Percentiles rank a stretch among this genome's conserved stretches.
These are phyloP conservation scores for Extremus antarcticus DNA, from an alignment of 495 filamentous ascomycete species.

Conservation along the genomic window DNA sequence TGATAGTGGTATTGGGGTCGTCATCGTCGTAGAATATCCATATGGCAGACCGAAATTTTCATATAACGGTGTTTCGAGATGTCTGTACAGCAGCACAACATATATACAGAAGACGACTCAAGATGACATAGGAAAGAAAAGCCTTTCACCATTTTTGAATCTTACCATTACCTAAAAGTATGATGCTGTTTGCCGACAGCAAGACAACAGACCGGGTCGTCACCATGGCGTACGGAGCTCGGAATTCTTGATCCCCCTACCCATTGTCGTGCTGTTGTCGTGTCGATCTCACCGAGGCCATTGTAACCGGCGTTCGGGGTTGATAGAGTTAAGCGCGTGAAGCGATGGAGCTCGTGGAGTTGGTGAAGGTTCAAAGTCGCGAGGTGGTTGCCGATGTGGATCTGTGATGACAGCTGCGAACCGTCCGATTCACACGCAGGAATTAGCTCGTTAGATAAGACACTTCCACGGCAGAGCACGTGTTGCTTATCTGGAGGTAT, in stretches of 20 bases:
- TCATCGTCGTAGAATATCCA: neutral
- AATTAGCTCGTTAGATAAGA: too few relatives aligned
- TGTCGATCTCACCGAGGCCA: neutral
- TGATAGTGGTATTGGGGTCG: neutral
- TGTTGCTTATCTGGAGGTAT: too few relatives aligned
- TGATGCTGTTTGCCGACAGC: neutral
- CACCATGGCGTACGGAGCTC: neutral
- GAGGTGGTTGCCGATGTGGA: neutral
- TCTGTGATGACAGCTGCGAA: neutral
- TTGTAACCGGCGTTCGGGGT: neutral
- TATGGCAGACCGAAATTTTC: neutral
- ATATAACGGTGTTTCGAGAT: neutral
- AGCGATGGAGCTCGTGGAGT: neutral
- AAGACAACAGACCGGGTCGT: neutral
- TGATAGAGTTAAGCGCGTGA: neutral
- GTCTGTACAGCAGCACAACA: neutral
- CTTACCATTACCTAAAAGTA: neutral
- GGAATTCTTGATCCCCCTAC: neutral
- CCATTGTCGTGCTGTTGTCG: neutral
- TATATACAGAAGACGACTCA: neutral
- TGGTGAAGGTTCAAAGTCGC: neutral
- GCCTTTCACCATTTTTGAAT: neutral
- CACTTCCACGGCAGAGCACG: too few relatives aligned
- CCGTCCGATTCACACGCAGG: too few relatives aligned
- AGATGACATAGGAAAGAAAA: neutral